Percentiles rank a stretch among this genome's conserved stretches.
These are phyloP conservation scores for Candida sphagnicola DNA, from an alignment of 805 yeast genomes.

Conservation along the genomic window DNA sequence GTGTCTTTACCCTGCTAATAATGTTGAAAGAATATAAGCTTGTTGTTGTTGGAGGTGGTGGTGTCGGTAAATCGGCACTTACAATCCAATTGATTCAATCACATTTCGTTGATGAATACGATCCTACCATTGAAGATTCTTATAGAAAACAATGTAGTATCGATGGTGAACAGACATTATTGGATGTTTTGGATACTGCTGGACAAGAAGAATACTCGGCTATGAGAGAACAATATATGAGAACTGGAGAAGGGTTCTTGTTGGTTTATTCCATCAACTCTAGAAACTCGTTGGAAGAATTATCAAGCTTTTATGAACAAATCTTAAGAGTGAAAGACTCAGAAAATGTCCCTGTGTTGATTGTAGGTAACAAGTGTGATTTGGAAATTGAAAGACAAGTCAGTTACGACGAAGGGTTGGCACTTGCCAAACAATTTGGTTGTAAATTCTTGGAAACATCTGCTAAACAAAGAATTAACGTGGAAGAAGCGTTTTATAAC, in stretches of 20 bases:
- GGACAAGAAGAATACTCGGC: conserved; percentile 98
- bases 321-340: conserved; percentile 74
- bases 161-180: conserved; percentile 69
- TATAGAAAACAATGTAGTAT: conserved; percentile 84
- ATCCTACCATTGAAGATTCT: conserved; percentile 94
- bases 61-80: conserved; percentile 96
- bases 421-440: conserved; percentile 60
- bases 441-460: conserved; percentile 86
- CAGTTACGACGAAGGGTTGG: conserved; percentile 56
- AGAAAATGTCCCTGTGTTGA: conserved; percentile 67
- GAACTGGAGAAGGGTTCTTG: conserved; percentile 92
- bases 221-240: conserved; percentile 82
- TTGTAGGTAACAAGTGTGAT: conserved; percentile 81
- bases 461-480: conserved; percentile 88
- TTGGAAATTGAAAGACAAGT: conserved; percentile 74
- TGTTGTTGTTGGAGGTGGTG: conserved; percentile 98
- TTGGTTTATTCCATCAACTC: conserved; percentile 87
- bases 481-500: conserved; percentile 77
- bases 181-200: conserved; percentile 94
- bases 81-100: conserved; percentile 93
- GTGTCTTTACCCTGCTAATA: conserved; percentile 1
- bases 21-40: conserved; percentile 76
- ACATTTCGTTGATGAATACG: conserved; percentile 95
- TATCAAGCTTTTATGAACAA: conserved; percentile 73
- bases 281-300: conserved; percentile 78